Conservation (phyloP, 2,329 filamentous ascomycete genomes). For the Diaporthe sp. region DNA sequence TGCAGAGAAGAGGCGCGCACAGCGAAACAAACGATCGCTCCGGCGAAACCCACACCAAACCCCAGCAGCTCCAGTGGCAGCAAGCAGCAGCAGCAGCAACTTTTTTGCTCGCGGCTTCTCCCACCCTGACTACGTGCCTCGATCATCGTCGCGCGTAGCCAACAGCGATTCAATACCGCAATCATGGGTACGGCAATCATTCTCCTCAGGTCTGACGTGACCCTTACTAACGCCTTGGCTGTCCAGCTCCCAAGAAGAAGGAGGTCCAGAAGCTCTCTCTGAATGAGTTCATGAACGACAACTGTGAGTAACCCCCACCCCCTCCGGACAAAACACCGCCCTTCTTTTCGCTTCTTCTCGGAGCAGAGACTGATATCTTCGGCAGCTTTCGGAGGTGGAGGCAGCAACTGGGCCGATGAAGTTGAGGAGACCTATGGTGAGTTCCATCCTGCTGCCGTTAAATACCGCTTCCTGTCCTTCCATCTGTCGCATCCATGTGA, state of each 20-base stretch:
- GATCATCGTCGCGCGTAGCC: constrained; percentile 61
- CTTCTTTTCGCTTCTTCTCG: constrained; percentile 48
- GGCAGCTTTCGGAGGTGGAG: constrained; percentile 63
- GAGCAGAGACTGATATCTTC: constrained; percentile 47
- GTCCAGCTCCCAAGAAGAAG: constrained; percentile 89
- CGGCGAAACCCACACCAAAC: constrained; percentile 40
- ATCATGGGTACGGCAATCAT: constrained; percentile 67
- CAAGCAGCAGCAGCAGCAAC: constrained; percentile 31
- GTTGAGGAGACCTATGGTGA: constrained; percentile 91
- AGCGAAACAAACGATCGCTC: constrained; percentile 28
- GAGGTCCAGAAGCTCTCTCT: constrained; percentile 97
- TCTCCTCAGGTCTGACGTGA: constrained; percentile 40
- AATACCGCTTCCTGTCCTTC: constrained; percentile 14
- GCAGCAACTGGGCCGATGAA: constrained; percentile 95
- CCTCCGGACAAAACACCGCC: constrained; percentile 31
- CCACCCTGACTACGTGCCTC: constrained; percentile 42
- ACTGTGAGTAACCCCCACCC: constrained; percentile 74
- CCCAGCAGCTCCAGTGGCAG: constrained; percentile 22
- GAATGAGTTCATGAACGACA: constrained; percentile 93
- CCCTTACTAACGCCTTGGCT: constrained; percentile 59
- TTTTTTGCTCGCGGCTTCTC: constrained; percentile 34
- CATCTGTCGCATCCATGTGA: neutral
- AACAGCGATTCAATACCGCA: constrained; percentile 60
- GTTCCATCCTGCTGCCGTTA: constrained; percentile 51
- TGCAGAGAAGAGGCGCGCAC: constrained; percentile 17